phyloP scores from a whole-genome alignment of 768 basidiomycete genomes.

The Mycena amicta region DNA sequence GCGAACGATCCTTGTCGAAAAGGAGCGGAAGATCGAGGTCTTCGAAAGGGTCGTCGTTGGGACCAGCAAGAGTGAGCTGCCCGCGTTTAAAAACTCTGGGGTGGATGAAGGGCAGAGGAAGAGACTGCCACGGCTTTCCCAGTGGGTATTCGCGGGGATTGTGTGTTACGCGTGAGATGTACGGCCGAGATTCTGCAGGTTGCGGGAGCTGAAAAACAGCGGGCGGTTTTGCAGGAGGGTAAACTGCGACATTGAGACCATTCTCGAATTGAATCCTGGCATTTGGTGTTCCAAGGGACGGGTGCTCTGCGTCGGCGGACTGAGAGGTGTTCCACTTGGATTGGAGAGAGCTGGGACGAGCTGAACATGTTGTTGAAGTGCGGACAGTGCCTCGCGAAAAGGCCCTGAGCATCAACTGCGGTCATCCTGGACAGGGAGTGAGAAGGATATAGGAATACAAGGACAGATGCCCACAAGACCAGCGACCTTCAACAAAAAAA shows the following conservation, averaged over 20 bases:
- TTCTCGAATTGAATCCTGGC: not conserved
- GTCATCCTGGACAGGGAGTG: constrained; percentile 58
- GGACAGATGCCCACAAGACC: constrained; percentile 14
- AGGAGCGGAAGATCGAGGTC: constrained; percentile 15
- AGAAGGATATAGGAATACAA: not conserved
- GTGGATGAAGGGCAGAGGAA: constrained; percentile 15
- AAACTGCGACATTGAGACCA: not conserved
- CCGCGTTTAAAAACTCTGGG: constrained; percentile 13
- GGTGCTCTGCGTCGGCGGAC: constrained; percentile 10
- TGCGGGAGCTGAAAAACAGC: not conserved
- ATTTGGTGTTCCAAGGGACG: constrained; percentile 14
- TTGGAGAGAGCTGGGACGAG: constrained; percentile 15
- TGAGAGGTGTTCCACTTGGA: constrained; percentile 12
- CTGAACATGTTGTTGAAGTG: constrained; percentile 40
- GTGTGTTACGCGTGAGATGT: not conserved
- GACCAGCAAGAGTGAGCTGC: constrained; percentile 4
- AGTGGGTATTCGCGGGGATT: constrained; percentile 22
- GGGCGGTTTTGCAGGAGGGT: not conserved
- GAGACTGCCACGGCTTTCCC: constrained; percentile 30
- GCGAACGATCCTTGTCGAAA: constrained; percentile 11
- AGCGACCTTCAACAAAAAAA: not conserved
- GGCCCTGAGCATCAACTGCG: constrained; percentile 85
- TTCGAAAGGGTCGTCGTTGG: constrained; percentile 18
- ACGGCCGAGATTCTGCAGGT: not conserved
- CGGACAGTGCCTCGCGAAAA: constrained; percentile 72